Conservation (phyloP, 2,329 filamentous ascomycete genomes). For the Hypoxylon sp. region DNA sequence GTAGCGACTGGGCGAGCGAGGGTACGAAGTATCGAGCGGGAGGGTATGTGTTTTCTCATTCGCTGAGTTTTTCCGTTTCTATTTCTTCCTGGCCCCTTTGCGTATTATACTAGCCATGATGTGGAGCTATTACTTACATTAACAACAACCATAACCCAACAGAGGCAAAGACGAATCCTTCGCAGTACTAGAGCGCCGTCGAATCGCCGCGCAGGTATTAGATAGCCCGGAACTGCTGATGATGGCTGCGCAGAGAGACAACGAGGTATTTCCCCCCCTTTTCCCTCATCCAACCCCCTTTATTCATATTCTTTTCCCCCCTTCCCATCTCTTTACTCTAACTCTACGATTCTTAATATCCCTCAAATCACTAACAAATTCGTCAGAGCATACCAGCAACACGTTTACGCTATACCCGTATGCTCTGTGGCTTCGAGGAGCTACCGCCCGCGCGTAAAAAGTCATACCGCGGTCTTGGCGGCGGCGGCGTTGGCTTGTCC, state of each 20-base stretch:
- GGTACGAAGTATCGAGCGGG: conserved; percentile 36
- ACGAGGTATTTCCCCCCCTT: conserved; percentile 62
- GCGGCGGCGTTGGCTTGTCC: neutral
- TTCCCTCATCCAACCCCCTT: neutral
- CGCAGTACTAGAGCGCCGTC: conserved; percentile 60
- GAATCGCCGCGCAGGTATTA: conserved; percentile 68
- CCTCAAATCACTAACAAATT: conserved; percentile 7
- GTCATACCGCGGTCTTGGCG: conserved; percentile 7
- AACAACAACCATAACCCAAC: conserved; percentile 6
- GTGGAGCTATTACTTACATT: neutral
- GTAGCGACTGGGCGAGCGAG: conserved; percentile 40
- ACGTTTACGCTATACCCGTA: conserved; percentile 68
- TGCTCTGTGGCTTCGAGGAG: conserved; percentile 68
- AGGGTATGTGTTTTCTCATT: conserved; percentile 22
- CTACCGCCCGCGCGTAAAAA: conserved; percentile 39
- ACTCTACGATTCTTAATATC: neutral
- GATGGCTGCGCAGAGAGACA: conserved; percentile 69
- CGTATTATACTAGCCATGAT: neutral
- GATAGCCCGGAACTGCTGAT: conserved; percentile 71
- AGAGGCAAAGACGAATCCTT: conserved; percentile 58
- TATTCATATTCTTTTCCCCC: neutral
- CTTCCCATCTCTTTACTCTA: neutral
- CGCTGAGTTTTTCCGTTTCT: neutral
- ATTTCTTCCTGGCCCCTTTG: neutral
- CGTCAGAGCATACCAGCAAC: conserved; percentile 69